These are phyloP conservation scores for Tolypocladium endophyticum DNA, from an alignment of 2,329 filamentous ascomycete genomes.

Conservation along the genomic window DNA sequence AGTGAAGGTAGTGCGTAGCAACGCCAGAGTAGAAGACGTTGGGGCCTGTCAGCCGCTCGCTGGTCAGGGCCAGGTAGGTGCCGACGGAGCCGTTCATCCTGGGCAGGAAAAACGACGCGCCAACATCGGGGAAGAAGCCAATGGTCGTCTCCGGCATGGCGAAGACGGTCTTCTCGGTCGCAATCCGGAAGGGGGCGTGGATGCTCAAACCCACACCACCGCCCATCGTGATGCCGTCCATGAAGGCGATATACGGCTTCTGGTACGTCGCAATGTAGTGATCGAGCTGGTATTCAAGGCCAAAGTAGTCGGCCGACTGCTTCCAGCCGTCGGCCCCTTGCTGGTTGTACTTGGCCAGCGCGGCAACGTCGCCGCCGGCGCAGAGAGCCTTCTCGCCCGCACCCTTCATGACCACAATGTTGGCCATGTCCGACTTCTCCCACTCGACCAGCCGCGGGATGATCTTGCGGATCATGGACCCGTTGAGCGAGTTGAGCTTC, in stretches of 20 bases:
- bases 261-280: slow-evolving; percentile 88
- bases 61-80: slow-evolving; percentile 88
- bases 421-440: slow-evolving; percentile 90
- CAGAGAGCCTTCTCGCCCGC: slow-evolving; percentile 79
- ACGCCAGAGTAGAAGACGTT: slow-evolving; percentile 86
- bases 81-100: slow-evolving; percentile 78
- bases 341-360: slow-evolving; percentile 64
- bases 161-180: slow-evolving; percentile 89
- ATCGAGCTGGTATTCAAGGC: slow-evolving; percentile 89
- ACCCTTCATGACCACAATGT: slow-evolving; percentile 86
- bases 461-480: slow-evolving; percentile 93
- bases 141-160: slow-evolving; percentile 99
- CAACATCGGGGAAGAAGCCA: slow-evolving; percentile 97
- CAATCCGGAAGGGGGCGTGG: slow-evolving; percentile 92
- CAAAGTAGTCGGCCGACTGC: slow-evolving; percentile 77
- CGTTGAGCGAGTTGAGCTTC: slow-evolving; percentile 88
- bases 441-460: slow-evolving; percentile 81
- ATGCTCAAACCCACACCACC: slow-evolving; percentile 90
- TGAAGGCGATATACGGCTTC: slow-evolving; percentile 90
- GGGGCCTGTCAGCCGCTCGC: slow-evolving; percentile 68
- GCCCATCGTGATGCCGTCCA: slow-evolving; percentile 98
- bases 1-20: slow-evolving; percentile 94
- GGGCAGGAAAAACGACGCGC: slow-evolving; percentile 90
- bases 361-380: slow-evolving; percentile 82
- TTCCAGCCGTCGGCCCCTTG: slow-evolving; percentile 58